phyloP scores from a whole-genome alignment of 306 rosid species.

The Rubus parviflorus region DNA sequence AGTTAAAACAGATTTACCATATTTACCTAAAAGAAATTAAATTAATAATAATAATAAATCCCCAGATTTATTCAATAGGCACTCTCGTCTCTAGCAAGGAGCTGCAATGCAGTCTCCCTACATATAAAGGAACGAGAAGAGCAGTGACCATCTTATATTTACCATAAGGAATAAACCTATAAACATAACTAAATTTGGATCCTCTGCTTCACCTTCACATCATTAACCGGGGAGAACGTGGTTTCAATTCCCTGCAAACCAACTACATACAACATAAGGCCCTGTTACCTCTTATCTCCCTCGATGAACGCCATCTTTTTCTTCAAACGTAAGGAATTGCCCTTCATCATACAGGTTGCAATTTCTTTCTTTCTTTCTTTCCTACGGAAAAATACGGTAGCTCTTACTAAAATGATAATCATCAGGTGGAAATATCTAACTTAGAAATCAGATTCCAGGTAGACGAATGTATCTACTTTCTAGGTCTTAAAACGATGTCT shows the following conservation, averaged over 20 bases:
- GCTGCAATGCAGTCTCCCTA: neutral
- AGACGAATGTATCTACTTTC: neutral
- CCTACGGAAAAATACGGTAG: conserved; percentile 13
- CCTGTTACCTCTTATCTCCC: conserved; percentile 30
- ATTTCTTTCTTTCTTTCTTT: conserved; percentile 24
- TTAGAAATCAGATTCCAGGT: conserved; percentile 7
- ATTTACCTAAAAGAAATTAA: neutral
- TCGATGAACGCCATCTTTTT: conserved; percentile 23
- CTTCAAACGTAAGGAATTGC: conserved; percentile 29
- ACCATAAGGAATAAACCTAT: neutral
- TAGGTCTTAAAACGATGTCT: conserved; percentile 9
- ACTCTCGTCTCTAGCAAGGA: neutral
- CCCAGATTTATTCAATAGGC: neutral
- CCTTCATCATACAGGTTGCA: conserved; percentile 29
- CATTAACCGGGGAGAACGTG: conserved; percentile 31
- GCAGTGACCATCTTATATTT: neutral
- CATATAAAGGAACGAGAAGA: neutral
- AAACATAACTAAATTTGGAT: conserved; percentile 26
- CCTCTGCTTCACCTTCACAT: conserved; percentile 31
- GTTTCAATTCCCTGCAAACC: conserved; percentile 30
- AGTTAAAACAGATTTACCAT: neutral
- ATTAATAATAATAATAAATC: neutral
- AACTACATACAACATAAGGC: conserved; percentile 37
- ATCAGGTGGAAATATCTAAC: conserved; percentile 16
- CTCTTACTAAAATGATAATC: conserved; percentile 22